Percentiles rank a stretch among this genome's conserved stretches.
phyloP scores from a whole-genome alignment of 2,329 filamentous ascomycete genomes.

The Berkeleyomyces rouxiae region DNA sequence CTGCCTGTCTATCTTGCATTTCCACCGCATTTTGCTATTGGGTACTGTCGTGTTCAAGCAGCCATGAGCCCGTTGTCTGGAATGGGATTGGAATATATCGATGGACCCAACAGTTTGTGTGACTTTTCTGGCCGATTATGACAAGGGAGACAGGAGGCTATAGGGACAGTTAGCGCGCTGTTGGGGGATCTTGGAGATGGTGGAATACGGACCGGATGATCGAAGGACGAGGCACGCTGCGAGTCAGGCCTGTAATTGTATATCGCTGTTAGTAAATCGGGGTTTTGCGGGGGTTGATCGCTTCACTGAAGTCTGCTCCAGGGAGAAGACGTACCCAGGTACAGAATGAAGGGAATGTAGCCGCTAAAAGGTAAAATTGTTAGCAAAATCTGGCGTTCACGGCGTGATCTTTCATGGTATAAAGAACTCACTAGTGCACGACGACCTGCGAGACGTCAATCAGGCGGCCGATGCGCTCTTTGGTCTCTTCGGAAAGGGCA shows the following conservation, averaged over 20 bases:
- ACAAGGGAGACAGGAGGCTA: slow-evolving; percentile 49
- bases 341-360: slow-evolving; percentile 91
- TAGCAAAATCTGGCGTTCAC: neutral
- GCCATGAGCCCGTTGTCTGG: neutral
- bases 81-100: neutral
- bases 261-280: slow-evolving; percentile 17
- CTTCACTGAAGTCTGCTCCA: slow-evolving; percentile 10
- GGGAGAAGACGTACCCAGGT: slow-evolving; percentile 53
- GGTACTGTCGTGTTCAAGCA: neutral
- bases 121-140: slow-evolving; percentile 24
- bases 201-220: slow-evolving; percentile 34
- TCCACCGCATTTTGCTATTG: neutral
- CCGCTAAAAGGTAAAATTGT: slow-evolving; percentile 38
- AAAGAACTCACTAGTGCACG: slow-evolving; percentile 72
- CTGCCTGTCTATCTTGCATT: neutral
- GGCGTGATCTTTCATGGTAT: neutral
- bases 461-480: slow-evolving; percentile 96
- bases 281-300: neutral
- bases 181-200: neutral
- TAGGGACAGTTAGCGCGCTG: neutral
- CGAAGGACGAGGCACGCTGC: slow-evolving; percentile 78
- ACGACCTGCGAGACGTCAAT: slow-evolving; percentile 88
- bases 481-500: slow-evolving; percentile 84
- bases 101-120: neutral
- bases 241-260: slow-evolving; percentile 57